A percentile compares a stretch with the other conserved stretches of the same genome.
Conservation (phyloP, 129 eudicot species). For the Daucus carota region DH1_v3.0 NC_030385.2:38775501-38776000, state of each 20-base stretch:
- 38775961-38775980: no score
- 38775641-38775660: neutral
- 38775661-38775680: no score
- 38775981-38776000: no score
- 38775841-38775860: no score
- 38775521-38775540: neutral
- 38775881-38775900: no score
- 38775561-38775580: slow-evolving; percentile 7
- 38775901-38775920: no score
- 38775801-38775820: neutral
- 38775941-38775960: no score
- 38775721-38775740: neutral
- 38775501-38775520: slow-evolving; percentile 1
- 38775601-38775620: neutral
- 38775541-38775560: neutral
- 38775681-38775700: neutral
- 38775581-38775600: neutral
- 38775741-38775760: no score
- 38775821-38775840: no score
- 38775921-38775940: no score
- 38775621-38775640: neutral
- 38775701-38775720: neutral
- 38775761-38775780: no score
- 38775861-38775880: no score
- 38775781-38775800: neutral